phyloP scores from a whole-genome alignment of 2,329 filamentous ascomycete genomes.

The Fusarium vanettenii region DNA sequence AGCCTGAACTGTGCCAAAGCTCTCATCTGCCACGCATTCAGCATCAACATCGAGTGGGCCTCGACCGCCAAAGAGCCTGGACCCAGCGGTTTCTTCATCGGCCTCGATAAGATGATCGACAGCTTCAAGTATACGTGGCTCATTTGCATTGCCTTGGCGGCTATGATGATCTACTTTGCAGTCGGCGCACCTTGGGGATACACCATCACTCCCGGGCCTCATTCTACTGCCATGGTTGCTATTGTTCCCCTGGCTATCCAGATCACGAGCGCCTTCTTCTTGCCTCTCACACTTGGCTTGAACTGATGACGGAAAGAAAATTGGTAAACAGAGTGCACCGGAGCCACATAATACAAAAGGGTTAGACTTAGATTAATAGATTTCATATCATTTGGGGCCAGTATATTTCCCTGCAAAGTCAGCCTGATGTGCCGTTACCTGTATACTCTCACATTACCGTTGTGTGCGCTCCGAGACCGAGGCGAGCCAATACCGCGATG shows the following conservation, averaged over 20 bases:
- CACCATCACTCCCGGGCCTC: constrained; percentile 38
- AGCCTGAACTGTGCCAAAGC: constrained; percentile 45
- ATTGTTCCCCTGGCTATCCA: constrained; percentile 42
- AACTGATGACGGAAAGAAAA: not conserved
- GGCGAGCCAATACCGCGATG: not conserved
- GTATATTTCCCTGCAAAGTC: not conserved
- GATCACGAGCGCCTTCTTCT: constrained; percentile 34
- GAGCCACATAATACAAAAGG: not conserved
- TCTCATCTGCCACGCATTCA: constrained; percentile 42
- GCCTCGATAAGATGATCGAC: constrained; percentile 53
- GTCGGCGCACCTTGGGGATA: constrained; percentile 40
- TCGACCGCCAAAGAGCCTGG: constrained; percentile 45
- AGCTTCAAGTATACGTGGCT: constrained; percentile 56
- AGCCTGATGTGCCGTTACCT: not conserved
- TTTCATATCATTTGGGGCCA: not conserved
- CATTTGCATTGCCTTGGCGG: constrained; percentile 36
- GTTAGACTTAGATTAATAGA: not conserved
- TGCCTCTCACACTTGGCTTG: constrained; percentile 22
- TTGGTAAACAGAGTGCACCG: not conserved
- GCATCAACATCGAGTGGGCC: constrained; percentile 44
- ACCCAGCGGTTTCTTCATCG: constrained; percentile 46
- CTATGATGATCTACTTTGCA: constrained; percentile 43
- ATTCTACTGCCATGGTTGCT: constrained; percentile 39
- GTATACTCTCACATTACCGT: not conserved
- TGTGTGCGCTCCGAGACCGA: not conserved